phyloP scores from a whole-genome alignment of 495 filamentous ascomycete species.

The Cercophora samala region DNA sequence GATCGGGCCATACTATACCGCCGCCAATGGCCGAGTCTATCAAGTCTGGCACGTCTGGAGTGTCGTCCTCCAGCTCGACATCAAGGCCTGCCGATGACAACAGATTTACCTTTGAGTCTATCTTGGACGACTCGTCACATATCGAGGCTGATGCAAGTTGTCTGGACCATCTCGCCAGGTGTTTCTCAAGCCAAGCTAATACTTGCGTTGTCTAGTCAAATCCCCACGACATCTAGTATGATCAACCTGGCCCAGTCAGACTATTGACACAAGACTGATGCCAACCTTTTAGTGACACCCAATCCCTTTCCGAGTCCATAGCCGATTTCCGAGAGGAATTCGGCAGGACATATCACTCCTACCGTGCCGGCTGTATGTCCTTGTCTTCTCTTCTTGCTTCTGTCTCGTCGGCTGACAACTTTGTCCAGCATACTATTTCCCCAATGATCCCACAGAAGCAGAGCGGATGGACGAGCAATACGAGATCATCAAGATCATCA shows the following conservation, averaged over 20 bases:
- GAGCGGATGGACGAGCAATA: conserved; percentile 59
- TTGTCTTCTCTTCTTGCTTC: neutral
- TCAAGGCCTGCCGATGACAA: conserved; percentile 22
- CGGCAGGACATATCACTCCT: conserved; percentile 61
- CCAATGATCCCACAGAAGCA: conserved; percentile 57
- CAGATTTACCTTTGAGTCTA: conserved; percentile 38
- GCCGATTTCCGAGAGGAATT: conserved; percentile 55
- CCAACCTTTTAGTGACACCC: conserved; percentile 26
- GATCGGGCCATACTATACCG: too few species aligned
- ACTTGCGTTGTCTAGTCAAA: conserved; percentile 5
- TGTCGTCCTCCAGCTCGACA: conserved; percentile 4
- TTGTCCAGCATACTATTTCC: conserved; percentile 52
- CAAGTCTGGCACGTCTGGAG: neutral
- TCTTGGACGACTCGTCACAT: conserved; percentile 24
- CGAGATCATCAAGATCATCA: conserved; percentile 54
- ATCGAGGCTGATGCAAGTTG: conserved; percentile 36
- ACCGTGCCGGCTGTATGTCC: conserved; percentile 43
- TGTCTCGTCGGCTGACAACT: conserved; percentile 13
- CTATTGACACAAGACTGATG: neutral
- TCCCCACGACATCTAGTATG: conserved; percentile 24
- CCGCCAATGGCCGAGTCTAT: neutral
- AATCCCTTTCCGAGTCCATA: conserved; percentile 40
- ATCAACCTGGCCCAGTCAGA: neutral
- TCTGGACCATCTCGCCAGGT: neutral
- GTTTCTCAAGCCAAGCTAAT: neutral